Percentiles rank a stretch among this genome's conserved stretches.
Conservation (phyloP, 352 stramenopile species). For the Hyaloperonospora arabidopsidis region DNA sequence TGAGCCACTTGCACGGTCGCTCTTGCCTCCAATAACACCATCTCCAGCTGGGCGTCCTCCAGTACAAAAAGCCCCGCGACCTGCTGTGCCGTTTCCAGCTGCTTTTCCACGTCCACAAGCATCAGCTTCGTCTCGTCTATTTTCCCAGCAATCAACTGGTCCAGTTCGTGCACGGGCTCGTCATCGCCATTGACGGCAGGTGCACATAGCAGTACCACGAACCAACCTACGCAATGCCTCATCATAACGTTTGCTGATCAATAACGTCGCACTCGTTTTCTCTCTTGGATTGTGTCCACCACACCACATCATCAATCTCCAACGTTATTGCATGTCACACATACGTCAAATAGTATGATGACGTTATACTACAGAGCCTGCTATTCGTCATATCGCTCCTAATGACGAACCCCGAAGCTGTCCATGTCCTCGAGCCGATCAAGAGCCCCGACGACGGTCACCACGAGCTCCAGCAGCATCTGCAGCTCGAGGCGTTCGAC, state of each 20-base stretch:
- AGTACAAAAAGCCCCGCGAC: constrained; percentile 20
- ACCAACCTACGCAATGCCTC: constrained; percentile 1
- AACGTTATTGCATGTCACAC: too few relatives aligned
- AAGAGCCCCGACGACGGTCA: constrained; percentile 49
- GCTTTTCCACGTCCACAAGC: constrained; percentile 14
- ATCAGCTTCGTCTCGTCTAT: constrained; percentile 14
- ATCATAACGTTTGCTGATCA: neutral
- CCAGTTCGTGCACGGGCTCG: neutral
- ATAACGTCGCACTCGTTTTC: too few relatives aligned
- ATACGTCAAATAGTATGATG: too few relatives aligned
- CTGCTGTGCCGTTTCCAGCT: constrained; percentile 15
- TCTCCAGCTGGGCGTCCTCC: constrained; percentile 19
- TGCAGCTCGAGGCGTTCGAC: constrained; percentile 61
- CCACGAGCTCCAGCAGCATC: constrained; percentile 57
- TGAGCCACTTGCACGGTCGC: constrained; percentile 10
- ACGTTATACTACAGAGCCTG: neutral
- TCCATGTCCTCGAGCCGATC: constrained; percentile 9
- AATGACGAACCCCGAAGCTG: constrained; percentile 26
- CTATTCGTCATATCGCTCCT: neutral
- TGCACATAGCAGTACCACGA: constrained; percentile 7
- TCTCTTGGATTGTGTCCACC: too few relatives aligned
- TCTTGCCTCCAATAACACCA: constrained; percentile 18
- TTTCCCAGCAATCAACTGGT: constrained; percentile 3
- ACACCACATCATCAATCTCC: too few relatives aligned
- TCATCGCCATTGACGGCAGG: neutral